Base-by-base conservation (phyloP, 2,329 filamentous ascomycete genomes). In the Scedosporium minutisporum region DNA sequence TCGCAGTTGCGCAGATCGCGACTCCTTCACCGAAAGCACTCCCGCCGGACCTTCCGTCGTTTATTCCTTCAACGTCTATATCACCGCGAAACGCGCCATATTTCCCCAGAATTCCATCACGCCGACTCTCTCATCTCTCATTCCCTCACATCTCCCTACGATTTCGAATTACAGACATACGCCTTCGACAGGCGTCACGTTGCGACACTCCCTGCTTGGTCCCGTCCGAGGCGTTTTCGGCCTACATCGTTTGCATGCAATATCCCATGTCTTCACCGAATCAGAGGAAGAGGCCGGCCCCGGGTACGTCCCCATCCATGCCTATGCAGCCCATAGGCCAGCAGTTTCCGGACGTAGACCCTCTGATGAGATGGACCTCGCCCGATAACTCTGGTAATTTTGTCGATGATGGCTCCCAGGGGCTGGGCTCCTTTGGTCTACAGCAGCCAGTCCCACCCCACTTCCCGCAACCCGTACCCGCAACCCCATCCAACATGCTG, bases 261-360 rank as follows among this genome's bases (percentile, higher is more conserved):
- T 48, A 58, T 65, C 64, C 67, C 63, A 82, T 82, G 80, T 78
- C 82, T 63, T 70, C 75, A 38, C 74, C 77, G 57, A 83, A 83
- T 66, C 73, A 81, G 21, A 77, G 89, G 74, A 95, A 95, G 78
- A 83, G 90, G 73, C 80, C 88, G 67, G 89, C 90, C 57, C 87
- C 90, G 63, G 89, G 88, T 71, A 78, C 87, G 65, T 82, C 85
- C 44, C 87, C 90, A n/a, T 76, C 83, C 66, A 76, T 82, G 23
- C 83, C 85, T 41, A 71, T 78, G 59, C 78, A 79, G 65, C 78
- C 80, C 23, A n/a, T 62, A 38, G 60, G 57, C 48, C 46, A 61
- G 29, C 60, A 62, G 23, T 62, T 62, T 33, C 16, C 14, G 9
- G 29, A 38, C 18, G 23, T 33, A 9, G 60, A 62, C 18, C 38